phyloP scores from a whole-genome alignment of 208 protist genomes.

The Leishmania mexicana region DNA sequence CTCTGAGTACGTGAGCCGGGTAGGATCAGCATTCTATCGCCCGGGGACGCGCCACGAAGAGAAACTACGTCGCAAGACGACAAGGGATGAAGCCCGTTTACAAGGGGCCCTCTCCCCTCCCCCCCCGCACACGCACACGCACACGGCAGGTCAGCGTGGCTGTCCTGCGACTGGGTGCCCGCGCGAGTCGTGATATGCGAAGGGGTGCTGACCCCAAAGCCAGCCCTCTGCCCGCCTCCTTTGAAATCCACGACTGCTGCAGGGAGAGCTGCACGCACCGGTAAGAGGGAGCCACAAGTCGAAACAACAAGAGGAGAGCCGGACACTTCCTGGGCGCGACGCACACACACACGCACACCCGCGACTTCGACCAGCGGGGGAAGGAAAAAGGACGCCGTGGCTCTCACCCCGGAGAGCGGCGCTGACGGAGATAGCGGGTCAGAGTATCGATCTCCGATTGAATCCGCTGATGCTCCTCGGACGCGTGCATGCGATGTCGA shows the following conservation, averaged over 20 bases:
- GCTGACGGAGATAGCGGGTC: constrained; percentile 4
- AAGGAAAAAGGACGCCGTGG: neutral
- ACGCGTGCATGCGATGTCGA: neutral
- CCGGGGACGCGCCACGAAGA: neutral
- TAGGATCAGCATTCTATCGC: neutral
- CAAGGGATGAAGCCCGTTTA: neutral
- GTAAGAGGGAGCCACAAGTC: neutral
- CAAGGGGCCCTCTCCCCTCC: neutral
- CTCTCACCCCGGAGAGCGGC: neutral
- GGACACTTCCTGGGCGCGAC: neutral
- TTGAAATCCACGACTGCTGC: neutral
- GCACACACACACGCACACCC: neutral
- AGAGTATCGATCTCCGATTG: constrained; percentile 4
- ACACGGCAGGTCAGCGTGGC: neutral
- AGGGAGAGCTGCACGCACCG: neutral
- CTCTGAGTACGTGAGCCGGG: neutral
- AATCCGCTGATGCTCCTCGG: neutral
- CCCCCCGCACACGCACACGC: neutral
- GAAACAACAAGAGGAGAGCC: neutral
- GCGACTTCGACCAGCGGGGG: neutral
- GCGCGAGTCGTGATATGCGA: neutral
- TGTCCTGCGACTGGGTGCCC: neutral
- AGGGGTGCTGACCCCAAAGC: neutral
- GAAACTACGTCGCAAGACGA: neutral
- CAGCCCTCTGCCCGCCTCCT: neutral